Evolutionary conservation across 1,139 yeast genomes (phyloP).

Genomic region (Nakaseomyces delphensis): DNA sequence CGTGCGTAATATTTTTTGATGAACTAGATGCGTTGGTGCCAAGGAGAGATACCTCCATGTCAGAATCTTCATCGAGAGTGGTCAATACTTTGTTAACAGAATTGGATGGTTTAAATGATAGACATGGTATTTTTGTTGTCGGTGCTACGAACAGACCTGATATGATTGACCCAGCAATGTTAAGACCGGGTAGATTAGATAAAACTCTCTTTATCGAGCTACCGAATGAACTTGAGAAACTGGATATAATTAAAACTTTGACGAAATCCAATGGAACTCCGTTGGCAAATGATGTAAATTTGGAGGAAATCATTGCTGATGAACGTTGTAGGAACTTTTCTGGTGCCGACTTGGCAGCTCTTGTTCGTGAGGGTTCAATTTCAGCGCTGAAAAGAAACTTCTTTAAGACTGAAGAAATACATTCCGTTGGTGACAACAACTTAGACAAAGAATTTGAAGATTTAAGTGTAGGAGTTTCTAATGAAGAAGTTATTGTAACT

Average conservation of each 20-base stretch:
- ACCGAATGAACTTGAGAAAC: constrained; percentile 69
- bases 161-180: constrained; percentile 97
- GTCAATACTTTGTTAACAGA: constrained; percentile 92
- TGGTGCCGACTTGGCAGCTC: constrained; percentile 91
- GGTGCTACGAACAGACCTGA: constrained; percentile 98
- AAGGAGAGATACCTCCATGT: constrained; percentile 74
- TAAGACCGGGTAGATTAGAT: constrained; percentile 93
- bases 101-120: constrained; percentile 85
- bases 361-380: constrained; percentile 90
- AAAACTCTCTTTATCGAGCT: constrained; percentile 86
- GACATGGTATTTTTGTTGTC: constrained; percentile 86
- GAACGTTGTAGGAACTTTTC: constrained; percentile 80
- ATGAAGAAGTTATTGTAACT: constrained; percentile 45
- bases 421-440: constrained; percentile 34
- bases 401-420: constrained; percentile 37
- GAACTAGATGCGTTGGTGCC: constrained; percentile 96
- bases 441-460: constrained; percentile 38
- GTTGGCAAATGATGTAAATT: constrained; percentile 51
- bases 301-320: constrained; percentile 57
- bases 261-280: constrained; percentile 71
- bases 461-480: constrained; percentile 37
- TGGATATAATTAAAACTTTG: constrained; percentile 72
- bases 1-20: constrained; percentile 92
- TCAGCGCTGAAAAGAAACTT: constrained; percentile 69
- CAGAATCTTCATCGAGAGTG: constrained; percentile 88